These are phyloP conservation scores for Crepidotus sp. DNA, from an alignment of 1,284 basidiomycete species.

Conservation along the genomic window DNA sequence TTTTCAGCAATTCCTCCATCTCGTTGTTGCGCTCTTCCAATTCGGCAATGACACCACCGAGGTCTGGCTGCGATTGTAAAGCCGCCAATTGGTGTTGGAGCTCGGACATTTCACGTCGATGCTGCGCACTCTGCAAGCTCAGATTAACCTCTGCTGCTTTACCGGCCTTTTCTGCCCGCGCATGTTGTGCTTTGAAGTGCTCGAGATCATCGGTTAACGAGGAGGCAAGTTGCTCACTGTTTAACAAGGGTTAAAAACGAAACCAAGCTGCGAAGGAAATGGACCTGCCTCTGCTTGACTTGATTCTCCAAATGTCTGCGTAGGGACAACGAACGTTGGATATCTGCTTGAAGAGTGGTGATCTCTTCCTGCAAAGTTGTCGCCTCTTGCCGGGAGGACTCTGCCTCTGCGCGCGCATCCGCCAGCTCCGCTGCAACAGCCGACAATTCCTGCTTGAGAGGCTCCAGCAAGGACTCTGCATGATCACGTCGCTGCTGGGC, in stretches of 20 bases:
- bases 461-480: conserved; percentile 23
- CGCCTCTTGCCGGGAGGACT: conserved; percentile 40
- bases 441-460: conserved; percentile 23
- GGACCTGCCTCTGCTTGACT: conserved; percentile 45
- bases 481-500: conserved; percentile 21
- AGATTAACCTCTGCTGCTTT: conserved; percentile 58
- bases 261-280: conserved; percentile 2
- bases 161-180: conserved; percentile 45
- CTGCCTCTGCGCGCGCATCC: conserved; percentile 22
- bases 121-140: conserved; percentile 50
- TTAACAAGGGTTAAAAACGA: conserved; percentile 8
- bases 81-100: conserved; percentile 48
- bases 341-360: conserved; percentile 52
- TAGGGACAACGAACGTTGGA: conserved; percentile 52
- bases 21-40: conserved; percentile 61
- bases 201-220: conserved; percentile 42
- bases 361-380: conserved; percentile 40
- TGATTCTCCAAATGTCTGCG: conserved; percentile 54
- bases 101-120: conserved; percentile 50
- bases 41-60: conserved; percentile 46
- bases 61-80: conserved; percentile 44
- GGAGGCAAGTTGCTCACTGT: conserved; percentile 40
- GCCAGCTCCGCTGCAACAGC: conserved; percentile 22
- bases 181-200: conserved; percentile 33
- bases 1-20: conserved; percentile 60